Evolutionary conservation across 2,329 filamentous ascomycete genomes (phyloP), one percentile per base, ranked within the genome.

Genomic region (Lecanosticta acicola): DNA sequence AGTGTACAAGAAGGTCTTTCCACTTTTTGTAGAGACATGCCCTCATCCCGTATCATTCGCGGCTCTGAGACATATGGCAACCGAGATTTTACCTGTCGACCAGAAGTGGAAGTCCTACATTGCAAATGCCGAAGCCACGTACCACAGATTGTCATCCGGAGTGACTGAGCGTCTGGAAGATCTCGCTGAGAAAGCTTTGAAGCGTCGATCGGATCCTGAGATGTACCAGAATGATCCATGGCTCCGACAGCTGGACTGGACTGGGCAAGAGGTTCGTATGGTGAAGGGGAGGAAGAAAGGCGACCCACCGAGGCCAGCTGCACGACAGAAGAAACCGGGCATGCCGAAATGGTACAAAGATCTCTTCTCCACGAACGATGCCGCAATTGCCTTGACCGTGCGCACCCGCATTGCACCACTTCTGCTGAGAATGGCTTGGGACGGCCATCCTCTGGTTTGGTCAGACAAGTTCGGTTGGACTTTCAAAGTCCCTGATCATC

Each of bases 1-100:
- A 39, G 86, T 98, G n/a, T 98, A 91, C 68, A 84, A 88, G 63
- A 88, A 88, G 49, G 89, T 97, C 1, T 93, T 98, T 53, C 87
- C 89, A 1, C 84, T 85, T 48, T 98, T 96, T 59, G 72, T 96
- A 16, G 76, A 88, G 36, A 87, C 86, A 19, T 98, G 93, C 62
- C 93, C 93, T 0, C 94, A 98, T 67, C 93, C 93, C 0, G 93
- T 98, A 60, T 97, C 90, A 68, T 98, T 98, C 61, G 91, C 88
- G 2, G 93, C 93, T 1, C 74, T 98, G 14, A 80, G 93, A 13
- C 93, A 97, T 64, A 76, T 98, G n/a, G 89, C 90, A 0, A 85
- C 90, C 0, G 89, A 95, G 53, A 95, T 97, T 39, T 72, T 98
- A 5, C 93, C 93, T 0, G 85, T 97, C 36, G 81, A 97, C 64